Evolutionary conservation across 2,329 filamentous ascomycete species (phyloP).

Genomic region (Aspergillus ibericus): DNA sequence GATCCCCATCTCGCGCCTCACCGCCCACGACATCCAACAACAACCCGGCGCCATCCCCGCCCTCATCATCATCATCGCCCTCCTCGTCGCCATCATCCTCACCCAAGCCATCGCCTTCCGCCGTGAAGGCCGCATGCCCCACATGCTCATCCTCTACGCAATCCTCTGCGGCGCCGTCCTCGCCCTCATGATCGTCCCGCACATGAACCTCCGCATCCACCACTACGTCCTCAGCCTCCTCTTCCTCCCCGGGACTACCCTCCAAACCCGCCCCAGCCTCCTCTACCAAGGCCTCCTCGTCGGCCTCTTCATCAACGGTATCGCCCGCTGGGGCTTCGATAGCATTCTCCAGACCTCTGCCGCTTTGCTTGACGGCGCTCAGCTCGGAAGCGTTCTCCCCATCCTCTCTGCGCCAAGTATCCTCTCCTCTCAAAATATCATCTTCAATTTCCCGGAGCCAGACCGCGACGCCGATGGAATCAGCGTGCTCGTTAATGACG

Average conservation of each 20-base stretch:
- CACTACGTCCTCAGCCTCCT: conserved; percentile 63
- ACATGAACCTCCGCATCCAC: conserved; percentile 62
- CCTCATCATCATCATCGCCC: conserved; percentile 54
- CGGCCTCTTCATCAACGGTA: conserved; percentile 63
- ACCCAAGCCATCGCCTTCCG: conserved; percentile 59
- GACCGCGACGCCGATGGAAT: conserved; percentile 51
- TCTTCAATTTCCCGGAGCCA: conserved; percentile 37
- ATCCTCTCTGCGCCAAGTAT: conserved; percentile 24
- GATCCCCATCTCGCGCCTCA: conserved; percentile 62
- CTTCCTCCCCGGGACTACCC: conserved; percentile 57
- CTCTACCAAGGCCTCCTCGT: conserved; percentile 62
- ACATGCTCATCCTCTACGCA: conserved; percentile 46
- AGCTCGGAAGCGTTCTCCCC: conserved; percentile 35
- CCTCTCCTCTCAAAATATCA: conserved; percentile 29
- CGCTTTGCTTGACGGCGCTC: conserved; percentile 44
- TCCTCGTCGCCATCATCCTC: conserved; percentile 53
- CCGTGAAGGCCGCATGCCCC: conserved; percentile 57
- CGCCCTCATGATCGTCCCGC: conserved; percentile 54
- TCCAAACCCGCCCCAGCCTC: conserved; percentile 60
- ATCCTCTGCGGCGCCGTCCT: conserved; percentile 46
- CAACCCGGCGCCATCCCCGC: conserved; percentile 61
- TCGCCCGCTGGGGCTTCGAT: conserved; percentile 64
- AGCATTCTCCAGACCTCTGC: conserved; percentile 59
- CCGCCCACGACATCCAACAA: conserved; percentile 60
- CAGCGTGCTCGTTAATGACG: conserved; percentile 62